These are phyloP conservation scores for Candida rishiriensis DNA, from an alignment of 805 yeast species.

Conservation along the genomic window DNA sequence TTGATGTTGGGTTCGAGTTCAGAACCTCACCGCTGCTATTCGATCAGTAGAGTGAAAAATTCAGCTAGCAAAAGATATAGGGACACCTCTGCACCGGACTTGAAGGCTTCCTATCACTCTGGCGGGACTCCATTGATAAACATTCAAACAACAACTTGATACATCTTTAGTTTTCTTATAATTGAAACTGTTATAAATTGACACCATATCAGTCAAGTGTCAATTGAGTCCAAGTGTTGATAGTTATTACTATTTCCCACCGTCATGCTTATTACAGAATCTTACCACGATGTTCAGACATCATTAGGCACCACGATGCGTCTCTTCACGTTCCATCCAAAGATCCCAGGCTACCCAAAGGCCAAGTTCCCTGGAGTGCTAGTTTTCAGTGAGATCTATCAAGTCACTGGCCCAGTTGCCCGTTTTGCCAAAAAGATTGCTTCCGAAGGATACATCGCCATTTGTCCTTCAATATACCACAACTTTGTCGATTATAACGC, in stretches of 20 bases:
- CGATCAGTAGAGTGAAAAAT: no score
- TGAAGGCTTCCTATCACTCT: no score
- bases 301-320: slow-evolving; percentile 65
- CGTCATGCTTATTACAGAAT: slow-evolving; percentile 71
- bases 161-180: no score
- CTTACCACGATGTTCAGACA: slow-evolving; percentile 59
- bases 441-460: slow-evolving; percentile 72
- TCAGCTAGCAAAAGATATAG: no score
- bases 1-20: no score
- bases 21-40: no score
- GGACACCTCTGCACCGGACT: no score
- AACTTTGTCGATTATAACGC: slow-evolving; percentile 61
- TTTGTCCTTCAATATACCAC: slow-evolving; percentile 78
- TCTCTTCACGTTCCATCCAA: slow-evolving; percentile 62
- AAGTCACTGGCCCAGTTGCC: slow-evolving; percentile 77
- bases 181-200: no score
- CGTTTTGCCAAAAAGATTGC: slow-evolving; percentile 77
- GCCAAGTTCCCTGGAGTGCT: slow-evolving; percentile 80
- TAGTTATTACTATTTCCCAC: neutral
- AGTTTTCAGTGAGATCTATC: slow-evolving; percentile 77
- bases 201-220: no score
- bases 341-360: slow-evolving; percentile 64
- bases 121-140: no score
- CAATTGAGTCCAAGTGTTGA: no score
- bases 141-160: no score